Evolutionary conservation across 441 rosid genomes (phyloP).

Genomic region (Adansonia madagascariensis): DNA sequence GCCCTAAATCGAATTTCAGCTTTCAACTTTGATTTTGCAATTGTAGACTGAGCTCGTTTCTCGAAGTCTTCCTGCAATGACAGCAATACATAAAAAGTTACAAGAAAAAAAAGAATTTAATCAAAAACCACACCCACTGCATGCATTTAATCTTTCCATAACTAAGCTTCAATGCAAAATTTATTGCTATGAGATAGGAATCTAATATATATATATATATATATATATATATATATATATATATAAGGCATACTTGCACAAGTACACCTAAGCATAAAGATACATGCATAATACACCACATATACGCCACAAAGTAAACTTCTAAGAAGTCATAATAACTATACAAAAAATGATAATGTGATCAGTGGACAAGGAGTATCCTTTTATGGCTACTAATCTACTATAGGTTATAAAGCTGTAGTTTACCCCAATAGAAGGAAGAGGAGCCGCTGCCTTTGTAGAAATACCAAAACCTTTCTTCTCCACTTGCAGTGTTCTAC

Average conservation of each 20-base stretch:
- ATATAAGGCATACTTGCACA: not conserved
- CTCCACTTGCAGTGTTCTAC: slow-evolving; percentile 53
- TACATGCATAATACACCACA: not conserved
- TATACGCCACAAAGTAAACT: slow-evolving; percentile 18
- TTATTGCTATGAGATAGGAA: not conserved
- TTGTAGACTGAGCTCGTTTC: slow-evolving; percentile 72
- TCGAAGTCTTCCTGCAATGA: slow-evolving; percentile 81
- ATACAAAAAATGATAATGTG: not conserved
- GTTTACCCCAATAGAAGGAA: slow-evolving; percentile 88
- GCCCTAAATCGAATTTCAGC: slow-evolving; percentile 83
- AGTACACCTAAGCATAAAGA: not conserved
- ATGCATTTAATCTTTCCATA: slow-evolving; percentile 22
- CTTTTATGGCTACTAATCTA: slow-evolving; percentile 7
- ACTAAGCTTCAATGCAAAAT: not conserved
- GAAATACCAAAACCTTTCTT: slow-evolving; percentile 86
- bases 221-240: too few species aligned
- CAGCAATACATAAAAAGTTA: slow-evolving; percentile 28
- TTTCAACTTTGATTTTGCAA: slow-evolving; percentile 83
- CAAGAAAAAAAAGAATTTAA: slow-evolving; percentile 21
- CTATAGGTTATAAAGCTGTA: slow-evolving; percentile 13
- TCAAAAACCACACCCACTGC: slow-evolving; percentile 21
- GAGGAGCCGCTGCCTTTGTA: slow-evolving; percentile 55
- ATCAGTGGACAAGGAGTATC: not conserved
- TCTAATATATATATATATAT: not conserved
- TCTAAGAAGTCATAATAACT: slow-evolving; percentile 12